phyloP scores from a whole-genome alignment of 2,329 filamentous ascomycete species.

The Bipolaris oryzae region DNA sequence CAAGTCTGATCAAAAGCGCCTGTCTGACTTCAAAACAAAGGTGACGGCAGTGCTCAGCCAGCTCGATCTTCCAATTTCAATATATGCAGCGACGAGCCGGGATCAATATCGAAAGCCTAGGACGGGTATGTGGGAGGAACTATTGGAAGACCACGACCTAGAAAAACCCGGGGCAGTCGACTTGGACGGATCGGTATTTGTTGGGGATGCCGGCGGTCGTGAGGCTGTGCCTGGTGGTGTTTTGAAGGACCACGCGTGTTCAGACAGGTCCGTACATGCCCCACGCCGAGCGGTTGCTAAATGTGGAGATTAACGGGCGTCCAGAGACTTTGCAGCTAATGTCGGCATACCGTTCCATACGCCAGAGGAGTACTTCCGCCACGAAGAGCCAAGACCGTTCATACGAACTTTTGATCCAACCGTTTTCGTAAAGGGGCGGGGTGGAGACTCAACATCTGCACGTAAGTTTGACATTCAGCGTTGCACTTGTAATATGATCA shows the following conservation, averaged over 20 bases:
- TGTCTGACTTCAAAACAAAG: constrained; percentile 84
- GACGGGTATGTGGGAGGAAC: constrained; percentile 82
- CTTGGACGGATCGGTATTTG: constrained; percentile 74
- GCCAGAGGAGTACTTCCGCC: constrained; percentile 90
- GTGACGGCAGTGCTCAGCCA: constrained; percentile 70
- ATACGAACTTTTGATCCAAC: constrained; percentile 73
- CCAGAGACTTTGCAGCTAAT: constrained; percentile 79
- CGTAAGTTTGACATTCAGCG: constrained; percentile 37
- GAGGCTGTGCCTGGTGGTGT: constrained; percentile 50
- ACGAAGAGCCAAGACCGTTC: constrained; percentile 69
- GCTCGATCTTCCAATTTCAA: constrained; percentile 74
- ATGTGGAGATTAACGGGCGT: constrained; percentile 19
- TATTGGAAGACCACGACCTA: constrained; percentile 60
- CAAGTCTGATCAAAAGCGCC: constrained; percentile 69
- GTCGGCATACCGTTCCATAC: constrained; percentile 80
- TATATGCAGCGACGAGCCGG: constrained; percentile 86
- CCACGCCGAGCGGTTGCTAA: constrained; percentile 16
- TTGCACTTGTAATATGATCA: constrained; percentile 14
- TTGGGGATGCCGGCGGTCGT: constrained; percentile 78
- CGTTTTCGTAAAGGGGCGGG: constrained; percentile 35
- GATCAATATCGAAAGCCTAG: constrained; percentile 88
- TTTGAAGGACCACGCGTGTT: constrained; percentile 64
- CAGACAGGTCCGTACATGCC: constrained; percentile 58
- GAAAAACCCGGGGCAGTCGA: constrained; percentile 66
- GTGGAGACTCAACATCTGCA: constrained; percentile 38